phyloP scores from a whole-genome alignment of 2,329 filamentous ascomycete genomes.

The Nemania serpens region DNA sequence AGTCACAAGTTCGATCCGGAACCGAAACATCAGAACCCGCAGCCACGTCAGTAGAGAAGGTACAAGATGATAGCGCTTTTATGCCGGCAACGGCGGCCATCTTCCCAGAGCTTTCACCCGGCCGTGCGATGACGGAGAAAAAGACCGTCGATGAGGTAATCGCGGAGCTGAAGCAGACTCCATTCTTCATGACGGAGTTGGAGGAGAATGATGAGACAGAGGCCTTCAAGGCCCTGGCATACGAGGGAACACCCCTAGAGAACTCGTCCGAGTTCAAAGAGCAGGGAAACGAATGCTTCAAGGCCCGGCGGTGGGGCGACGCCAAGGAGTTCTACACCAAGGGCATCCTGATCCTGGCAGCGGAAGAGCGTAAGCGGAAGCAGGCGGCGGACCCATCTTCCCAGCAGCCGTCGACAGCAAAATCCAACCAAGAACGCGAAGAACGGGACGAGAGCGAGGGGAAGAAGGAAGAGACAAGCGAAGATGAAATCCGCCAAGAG shows the following conservation, averaged over 20 bases:
- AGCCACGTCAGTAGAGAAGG: not conserved
- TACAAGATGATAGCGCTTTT: slow-evolving; percentile 2
- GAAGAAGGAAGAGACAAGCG: slow-evolving; percentile 49
- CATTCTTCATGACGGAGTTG: slow-evolving; percentile 95
- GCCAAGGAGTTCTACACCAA: slow-evolving; percentile 92
- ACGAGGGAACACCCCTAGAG: slow-evolving; percentile 88
- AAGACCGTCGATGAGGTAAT: slow-evolving; percentile 61
- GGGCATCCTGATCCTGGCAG: slow-evolving; percentile 73
- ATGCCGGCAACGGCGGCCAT: slow-evolving; percentile 24
- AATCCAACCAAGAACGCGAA: slow-evolving; percentile 43
- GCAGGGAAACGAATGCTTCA: slow-evolving; percentile 88
- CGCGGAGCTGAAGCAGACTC: slow-evolving; percentile 64
- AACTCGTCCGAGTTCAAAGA: slow-evolving; percentile 85
- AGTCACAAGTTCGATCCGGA: slow-evolving; percentile 22
- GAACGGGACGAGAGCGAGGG: slow-evolving; percentile 49
- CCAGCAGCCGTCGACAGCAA: slow-evolving; percentile 30
- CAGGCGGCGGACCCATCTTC: slow-evolving; percentile 19
- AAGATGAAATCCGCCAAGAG: slow-evolving; percentile 59
- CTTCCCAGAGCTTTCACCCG: slow-evolving; percentile 53
- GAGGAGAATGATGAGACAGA: slow-evolving; percentile 85
- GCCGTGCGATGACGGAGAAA: slow-evolving; percentile 45
- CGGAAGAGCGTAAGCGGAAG: slow-evolving; percentile 63
- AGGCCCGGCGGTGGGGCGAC: slow-evolving; percentile 73
- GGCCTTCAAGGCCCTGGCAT: slow-evolving; percentile 85
- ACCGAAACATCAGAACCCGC: not conserved